Evolutionary conservation across 768 basidiomycete species (phyloP), one percentile per base, ranked within the genome.

Genomic region (Leccinum subtestaceum): DNA sequence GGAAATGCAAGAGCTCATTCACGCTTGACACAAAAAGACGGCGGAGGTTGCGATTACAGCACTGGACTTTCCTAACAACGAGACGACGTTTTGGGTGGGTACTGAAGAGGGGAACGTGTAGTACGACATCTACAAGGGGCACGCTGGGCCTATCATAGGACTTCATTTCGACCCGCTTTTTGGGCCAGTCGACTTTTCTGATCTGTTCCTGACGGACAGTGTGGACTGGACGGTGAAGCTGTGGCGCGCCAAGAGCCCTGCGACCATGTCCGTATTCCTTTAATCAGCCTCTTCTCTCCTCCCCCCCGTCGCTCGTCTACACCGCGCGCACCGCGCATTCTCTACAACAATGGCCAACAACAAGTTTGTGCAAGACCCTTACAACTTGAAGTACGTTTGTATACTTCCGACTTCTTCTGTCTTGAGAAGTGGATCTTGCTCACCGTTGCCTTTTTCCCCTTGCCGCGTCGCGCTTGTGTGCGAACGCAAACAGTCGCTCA

Each of bases 141-240:
- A 99, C 70, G 79, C 89, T 1, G 97, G 94, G 1, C 96, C 97
- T 1, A 87, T 99, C 11, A 96, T 91, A 80, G 93, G 94, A 2
- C 79, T 99, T 17, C 82, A 97, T 70, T 98, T 98, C 81, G 96
- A 99, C 68, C 96, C 97, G 0, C 80, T 89, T 15, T 0, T 4
- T 0, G 23, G 23, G 23, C 23, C 23, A 4, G 88, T 99, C 51
- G 97, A 98, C 72, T 95, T 98, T 74, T 91, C 88, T 4, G 97
- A 99, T 72, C 75, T 98, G 60, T 98, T 98, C 80, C 76, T 99
- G 61, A 93, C 93, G 15, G 83, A 87, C 63, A 93, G 91, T 11
- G 95, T 93, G 36, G 97, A 99, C 72, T 99, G 97, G 97, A 98
- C 96, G 10, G 91, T 97, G 67, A 98, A 98, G 74, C 77, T 98